Conservation (phyloP, 495 filamentous ascomycete species). For the Chaetomium tenue region DNA sequence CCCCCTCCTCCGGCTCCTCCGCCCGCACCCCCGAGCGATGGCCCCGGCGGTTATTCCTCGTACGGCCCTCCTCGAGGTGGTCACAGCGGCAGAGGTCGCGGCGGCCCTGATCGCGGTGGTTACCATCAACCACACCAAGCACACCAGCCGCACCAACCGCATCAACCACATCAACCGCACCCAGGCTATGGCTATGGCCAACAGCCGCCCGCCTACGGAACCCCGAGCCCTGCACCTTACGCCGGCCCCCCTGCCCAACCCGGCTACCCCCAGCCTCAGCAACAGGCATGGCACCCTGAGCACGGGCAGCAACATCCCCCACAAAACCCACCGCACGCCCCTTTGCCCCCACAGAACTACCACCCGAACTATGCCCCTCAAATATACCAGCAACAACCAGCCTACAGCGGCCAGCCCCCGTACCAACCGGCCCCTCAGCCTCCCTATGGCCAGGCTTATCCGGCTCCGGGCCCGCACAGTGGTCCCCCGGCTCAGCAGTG, state of each 20-base stretch:
- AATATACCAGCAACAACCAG: slow-evolving; percentile 37
- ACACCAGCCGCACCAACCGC: background rate
- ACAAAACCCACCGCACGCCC: slow-evolving; percentile 30
- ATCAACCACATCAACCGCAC: slow-evolving; percentile 4
- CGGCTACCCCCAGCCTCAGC: slow-evolving; percentile 27
- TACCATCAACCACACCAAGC: slow-evolving; percentile 25
- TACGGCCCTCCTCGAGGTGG: slow-evolving; percentile 41
- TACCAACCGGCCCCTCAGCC: slow-evolving; percentile 31
- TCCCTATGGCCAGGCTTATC: slow-evolving; percentile 39
- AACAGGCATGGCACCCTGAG: slow-evolving; percentile 33
- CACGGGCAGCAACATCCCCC: slow-evolving; percentile 30
- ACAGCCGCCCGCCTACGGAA: slow-evolving; percentile 30
- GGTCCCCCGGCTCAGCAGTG: slow-evolving; percentile 41
- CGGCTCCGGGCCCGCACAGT: slow-evolving; percentile 34
- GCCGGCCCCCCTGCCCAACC: slow-evolving; percentile 29
- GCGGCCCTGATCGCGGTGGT: slow-evolving; percentile 42
- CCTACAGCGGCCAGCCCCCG: slow-evolving; percentile 29
- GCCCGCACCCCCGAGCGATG: slow-evolving; percentile 37
- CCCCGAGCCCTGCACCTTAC: slow-evolving; percentile 28
- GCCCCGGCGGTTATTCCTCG: slow-evolving; percentile 31
- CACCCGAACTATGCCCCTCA: slow-evolving; percentile 55
- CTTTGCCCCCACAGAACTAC: slow-evolving; percentile 48
- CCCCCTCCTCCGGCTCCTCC: slow-evolving; percentile 56
- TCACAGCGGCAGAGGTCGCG: slow-evolving; percentile 34
- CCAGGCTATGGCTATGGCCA: slow-evolving; percentile 30